These are phyloP conservation scores for Cercospora zeae-maydis DNA, from an alignment of 2,329 filamentous ascomycete genomes.

Conservation along the genomic window DNA sequence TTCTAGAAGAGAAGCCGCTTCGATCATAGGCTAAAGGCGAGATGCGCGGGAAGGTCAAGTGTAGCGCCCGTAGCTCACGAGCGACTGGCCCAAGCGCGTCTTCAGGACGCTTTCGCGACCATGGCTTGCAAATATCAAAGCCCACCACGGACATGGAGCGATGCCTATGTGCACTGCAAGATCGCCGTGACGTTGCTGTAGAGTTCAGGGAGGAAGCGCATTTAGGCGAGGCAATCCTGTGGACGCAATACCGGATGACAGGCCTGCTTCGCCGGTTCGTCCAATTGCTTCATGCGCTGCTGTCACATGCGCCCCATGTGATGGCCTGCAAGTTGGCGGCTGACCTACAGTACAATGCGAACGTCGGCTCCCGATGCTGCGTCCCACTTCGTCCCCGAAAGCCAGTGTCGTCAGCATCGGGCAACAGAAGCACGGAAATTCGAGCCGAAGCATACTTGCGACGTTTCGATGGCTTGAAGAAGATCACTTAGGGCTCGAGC, in stretches of 20 bases:
- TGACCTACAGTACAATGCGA: not conserved
- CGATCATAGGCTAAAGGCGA: not conserved
- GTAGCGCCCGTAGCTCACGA: not conserved
- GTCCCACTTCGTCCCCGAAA: not conserved
- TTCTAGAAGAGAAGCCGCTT: not conserved
- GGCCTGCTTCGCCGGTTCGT: not conserved
- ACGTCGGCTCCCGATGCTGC: not conserved
- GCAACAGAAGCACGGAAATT: not conserved
- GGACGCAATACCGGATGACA: not conserved
- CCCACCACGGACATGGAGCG: not conserved
- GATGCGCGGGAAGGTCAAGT: not conserved
- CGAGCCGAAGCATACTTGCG: not conserved
- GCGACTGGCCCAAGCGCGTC: not conserved
- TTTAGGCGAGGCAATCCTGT: not conserved
- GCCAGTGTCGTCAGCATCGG: not conserved
- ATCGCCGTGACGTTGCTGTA: conserved; percentile 1
- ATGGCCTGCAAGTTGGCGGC: not conserved
- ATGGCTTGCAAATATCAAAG: not conserved
- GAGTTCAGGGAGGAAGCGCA: not conserved
- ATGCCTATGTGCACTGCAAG: not conserved
- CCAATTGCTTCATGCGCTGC: not conserved
- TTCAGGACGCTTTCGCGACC: not conserved
- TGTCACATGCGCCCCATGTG: not conserved
- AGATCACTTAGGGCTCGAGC: not conserved
- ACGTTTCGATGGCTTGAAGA: too few species aligned